These are phyloP conservation scores for Geotrichum siamense DNA, from an alignment of 1,139 yeast species.

Conservation along the genomic window DNA sequence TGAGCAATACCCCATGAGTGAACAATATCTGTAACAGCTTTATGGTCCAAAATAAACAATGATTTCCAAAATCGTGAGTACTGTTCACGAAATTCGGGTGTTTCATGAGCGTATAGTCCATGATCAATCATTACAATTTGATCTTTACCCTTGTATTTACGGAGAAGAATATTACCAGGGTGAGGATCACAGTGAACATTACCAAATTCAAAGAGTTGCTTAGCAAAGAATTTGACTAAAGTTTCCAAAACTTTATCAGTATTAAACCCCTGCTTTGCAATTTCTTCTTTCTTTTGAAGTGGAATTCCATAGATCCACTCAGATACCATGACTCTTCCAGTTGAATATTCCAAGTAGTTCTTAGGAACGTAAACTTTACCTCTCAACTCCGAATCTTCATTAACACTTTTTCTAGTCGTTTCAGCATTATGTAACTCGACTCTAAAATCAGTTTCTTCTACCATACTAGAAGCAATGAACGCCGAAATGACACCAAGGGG, in stretches of 20 bases:
- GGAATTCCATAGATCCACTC: slow-evolving; percentile 77
- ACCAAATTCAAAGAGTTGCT: slow-evolving; percentile 70
- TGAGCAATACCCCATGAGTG: slow-evolving; percentile 65
- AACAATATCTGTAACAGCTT: slow-evolving; percentile 46
- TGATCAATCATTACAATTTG: slow-evolving; percentile 66
- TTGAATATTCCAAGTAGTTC: slow-evolving; percentile 42
- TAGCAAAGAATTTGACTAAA: slow-evolving; percentile 51
- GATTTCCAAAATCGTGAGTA: slow-evolving; percentile 60
- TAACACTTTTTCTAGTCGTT: slow-evolving; percentile 32
- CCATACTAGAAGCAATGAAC: slow-evolving; percentile 52
- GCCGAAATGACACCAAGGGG: slow-evolving; percentile 54
- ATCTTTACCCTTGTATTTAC: slow-evolving; percentile 41
- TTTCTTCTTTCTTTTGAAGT: slow-evolving; percentile 41
- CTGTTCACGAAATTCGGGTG: slow-evolving; percentile 46
- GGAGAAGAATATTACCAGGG: slow-evolving; percentile 65
- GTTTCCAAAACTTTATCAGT: slow-evolving; percentile 44
- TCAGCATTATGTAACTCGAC: slow-evolving; percentile 51
- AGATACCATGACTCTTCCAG: slow-evolving; percentile 49
- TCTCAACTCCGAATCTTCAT: slow-evolving; percentile 34
- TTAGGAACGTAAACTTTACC: slow-evolving; percentile 47
- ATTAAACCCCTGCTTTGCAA: slow-evolving; percentile 41
- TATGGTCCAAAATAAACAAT: slow-evolving; percentile 47
- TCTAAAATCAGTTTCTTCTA: slow-evolving; percentile 54
- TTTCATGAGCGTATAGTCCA: slow-evolving; percentile 57
- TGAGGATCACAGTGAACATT: slow-evolving; percentile 77